These are phyloP conservation scores for Elaeis guineensis DNA, from an alignment of 176 grass and related monocot species.

Conservation along the genomic window DNA sequence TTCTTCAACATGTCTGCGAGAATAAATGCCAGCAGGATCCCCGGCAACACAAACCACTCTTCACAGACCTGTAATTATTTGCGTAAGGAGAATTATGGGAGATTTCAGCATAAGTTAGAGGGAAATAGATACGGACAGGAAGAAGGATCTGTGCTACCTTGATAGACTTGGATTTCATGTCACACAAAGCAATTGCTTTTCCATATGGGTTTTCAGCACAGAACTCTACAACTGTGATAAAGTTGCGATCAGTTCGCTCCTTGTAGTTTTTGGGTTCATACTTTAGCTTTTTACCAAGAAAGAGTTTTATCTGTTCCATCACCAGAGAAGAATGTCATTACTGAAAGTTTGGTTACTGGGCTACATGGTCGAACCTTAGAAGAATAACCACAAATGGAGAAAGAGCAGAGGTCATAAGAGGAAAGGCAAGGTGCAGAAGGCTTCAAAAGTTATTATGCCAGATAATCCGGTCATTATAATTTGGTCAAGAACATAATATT, in stretches of 20 bases:
- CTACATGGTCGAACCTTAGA: background rate
- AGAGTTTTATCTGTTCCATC: constrained; percentile 63
- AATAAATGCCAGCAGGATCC: constrained; percentile 10
- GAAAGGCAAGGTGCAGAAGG: no score
- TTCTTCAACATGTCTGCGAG: constrained; percentile 1
- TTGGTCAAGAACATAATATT: no score
- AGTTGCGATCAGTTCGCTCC: constrained; percentile 23
- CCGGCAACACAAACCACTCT: constrained; percentile 17
- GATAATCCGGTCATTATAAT: no score
- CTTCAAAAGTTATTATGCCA: no score
- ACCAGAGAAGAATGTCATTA: constrained; percentile 8
- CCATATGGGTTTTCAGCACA: constrained; percentile 59
- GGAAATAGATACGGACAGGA: background rate
- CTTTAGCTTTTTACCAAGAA: constrained; percentile 54
- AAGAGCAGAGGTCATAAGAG: no score
- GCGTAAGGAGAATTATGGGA: background rate
- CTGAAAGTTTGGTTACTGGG: no score
- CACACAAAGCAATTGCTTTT: constrained; percentile 53
- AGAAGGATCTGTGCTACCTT: constrained; percentile 27
- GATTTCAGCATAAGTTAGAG: background rate
- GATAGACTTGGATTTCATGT: constrained; percentile 42
- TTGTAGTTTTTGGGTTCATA: constrained; percentile 56
- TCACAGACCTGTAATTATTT: constrained; percentile 8
- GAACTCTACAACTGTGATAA: constrained; percentile 65
- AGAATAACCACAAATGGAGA: background rate